A percentile compares a stretch with the other conserved stretches of the same genome.
Conservation (phyloP, 2,329 filamentous ascomycete genomes). For the Botryotinia narcissicola region DNA sequence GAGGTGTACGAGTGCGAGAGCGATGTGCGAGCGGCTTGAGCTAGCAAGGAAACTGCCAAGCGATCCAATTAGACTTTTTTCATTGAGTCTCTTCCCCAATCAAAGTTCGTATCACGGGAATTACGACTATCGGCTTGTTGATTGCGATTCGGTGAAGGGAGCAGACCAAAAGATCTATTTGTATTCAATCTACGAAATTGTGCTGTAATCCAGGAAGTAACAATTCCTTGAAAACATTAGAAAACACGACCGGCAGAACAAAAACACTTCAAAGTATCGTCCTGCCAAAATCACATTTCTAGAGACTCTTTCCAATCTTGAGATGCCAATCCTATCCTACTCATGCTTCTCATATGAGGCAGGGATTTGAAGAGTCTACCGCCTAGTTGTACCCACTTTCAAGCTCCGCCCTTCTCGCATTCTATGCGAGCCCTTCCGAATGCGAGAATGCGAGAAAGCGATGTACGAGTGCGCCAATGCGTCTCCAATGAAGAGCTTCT, state of each 20-base stretch:
- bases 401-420: not conserved
- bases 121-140: not conserved
- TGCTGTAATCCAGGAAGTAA: too few species aligned
- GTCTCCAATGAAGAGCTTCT: not conserved
- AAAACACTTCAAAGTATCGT: not conserved
- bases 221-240: not conserved
- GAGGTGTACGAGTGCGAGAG: not conserved
- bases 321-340: too few species aligned
- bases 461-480: not conserved
- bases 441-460: not conserved
- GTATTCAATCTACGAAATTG: not conserved
- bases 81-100: not conserved
- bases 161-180: not conserved
- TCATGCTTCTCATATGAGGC: not conserved
- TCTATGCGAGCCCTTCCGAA: not conserved
- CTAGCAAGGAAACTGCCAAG: not conserved
- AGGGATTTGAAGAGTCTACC: not conserved
- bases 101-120: not conserved
- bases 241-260: not conserved
- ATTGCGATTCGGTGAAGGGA: not conserved
- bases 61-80: not conserved
- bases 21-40: not conserved
- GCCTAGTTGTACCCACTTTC: not conserved
- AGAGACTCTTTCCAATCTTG: not conserved
- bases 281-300: not conserved